phyloP scores from a whole-genome alignment of 2,329 filamentous ascomycete genomes.

The Cytospora piceae region DNA sequence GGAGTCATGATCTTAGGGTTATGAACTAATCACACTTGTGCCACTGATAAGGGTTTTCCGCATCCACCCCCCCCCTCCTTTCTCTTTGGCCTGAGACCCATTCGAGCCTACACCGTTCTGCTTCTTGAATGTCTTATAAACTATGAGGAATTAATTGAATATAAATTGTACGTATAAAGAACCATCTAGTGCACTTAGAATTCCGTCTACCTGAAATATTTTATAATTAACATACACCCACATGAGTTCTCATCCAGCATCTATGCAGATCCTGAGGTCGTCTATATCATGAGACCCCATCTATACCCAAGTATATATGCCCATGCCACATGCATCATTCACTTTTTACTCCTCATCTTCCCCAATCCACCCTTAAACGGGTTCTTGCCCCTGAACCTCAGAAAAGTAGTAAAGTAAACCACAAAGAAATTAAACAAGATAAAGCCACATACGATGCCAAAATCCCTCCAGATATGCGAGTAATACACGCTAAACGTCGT shows the following conservation, averaged over 20 bases:
- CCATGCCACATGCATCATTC: not conserved
- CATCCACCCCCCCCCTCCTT: no score
- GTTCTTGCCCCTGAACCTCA: conserved; percentile 16
- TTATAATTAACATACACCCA: no score
- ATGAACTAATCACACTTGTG: not conserved
- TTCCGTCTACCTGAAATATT: no score
- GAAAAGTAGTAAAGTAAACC: conserved; percentile 55
- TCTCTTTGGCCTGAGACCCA: no score
- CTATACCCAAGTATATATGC: not conserved
- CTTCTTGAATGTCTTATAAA: no score
- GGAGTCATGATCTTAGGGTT: not conserved
- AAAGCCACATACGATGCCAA: conserved; percentile 61
- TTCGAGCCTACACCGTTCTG: no score
- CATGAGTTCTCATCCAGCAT: not conserved
- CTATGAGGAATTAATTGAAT: no score
- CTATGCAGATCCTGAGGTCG: not conserved
- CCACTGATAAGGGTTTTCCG: no score
- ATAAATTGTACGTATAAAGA: no score
- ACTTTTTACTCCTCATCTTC: conserved; percentile 10
- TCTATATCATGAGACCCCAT: not conserved
- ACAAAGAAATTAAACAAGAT: conserved; percentile 64
- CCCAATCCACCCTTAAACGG: conserved; percentile 12
- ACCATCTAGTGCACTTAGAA: no score
- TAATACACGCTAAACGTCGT: conserved; percentile 55
- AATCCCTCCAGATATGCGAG: conserved; percentile 67